Evolutionary conservation across 225 moss, liverwort and hornwort species (phyloP).

Genomic region (Lunularia cruciata): DNA sequence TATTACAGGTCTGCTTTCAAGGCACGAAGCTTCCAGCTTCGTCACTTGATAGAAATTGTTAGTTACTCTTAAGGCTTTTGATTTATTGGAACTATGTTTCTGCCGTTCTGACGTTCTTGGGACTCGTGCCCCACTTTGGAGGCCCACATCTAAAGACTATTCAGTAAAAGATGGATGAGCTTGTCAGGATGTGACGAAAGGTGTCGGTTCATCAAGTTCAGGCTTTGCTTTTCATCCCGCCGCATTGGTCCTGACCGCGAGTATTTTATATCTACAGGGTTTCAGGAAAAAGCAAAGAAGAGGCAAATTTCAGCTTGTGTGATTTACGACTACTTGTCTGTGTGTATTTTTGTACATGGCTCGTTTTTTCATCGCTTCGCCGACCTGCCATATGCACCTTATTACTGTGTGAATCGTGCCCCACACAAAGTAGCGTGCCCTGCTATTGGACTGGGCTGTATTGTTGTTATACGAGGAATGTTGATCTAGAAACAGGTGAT

Average conservation of each 20-base stretch:
- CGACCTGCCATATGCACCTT: neutral
- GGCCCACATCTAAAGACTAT: too few species aligned
- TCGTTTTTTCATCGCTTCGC: neutral
- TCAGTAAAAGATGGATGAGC: too few species aligned
- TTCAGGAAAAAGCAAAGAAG: constrained; percentile 42
- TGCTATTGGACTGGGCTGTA: neutral
- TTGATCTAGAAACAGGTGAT: constrained; percentile 6
- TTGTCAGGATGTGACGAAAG: too few species aligned
- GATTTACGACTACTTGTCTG: neutral
- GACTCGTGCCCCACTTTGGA: neutral
- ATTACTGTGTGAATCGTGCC: neutral
- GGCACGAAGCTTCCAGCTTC: neutral
- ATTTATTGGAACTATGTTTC: neutral
- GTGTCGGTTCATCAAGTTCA: too few species aligned
- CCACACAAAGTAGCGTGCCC: neutral
- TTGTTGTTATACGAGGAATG: neutral
- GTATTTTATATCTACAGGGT: constrained; percentile 29
- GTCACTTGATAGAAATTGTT: neutral
- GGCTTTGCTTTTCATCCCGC: too few species aligned
- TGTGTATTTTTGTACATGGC: constrained; percentile 8
- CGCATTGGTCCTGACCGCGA: too few species aligned
- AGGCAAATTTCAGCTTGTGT: constrained; percentile 48
- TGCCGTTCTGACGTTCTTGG: neutral
- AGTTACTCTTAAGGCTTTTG: too few species aligned
- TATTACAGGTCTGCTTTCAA: neutral